Evolutionary conservation across 495 filamentous ascomycete species (phyloP).

Genomic region (Aspergillus ellipticus): DNA sequence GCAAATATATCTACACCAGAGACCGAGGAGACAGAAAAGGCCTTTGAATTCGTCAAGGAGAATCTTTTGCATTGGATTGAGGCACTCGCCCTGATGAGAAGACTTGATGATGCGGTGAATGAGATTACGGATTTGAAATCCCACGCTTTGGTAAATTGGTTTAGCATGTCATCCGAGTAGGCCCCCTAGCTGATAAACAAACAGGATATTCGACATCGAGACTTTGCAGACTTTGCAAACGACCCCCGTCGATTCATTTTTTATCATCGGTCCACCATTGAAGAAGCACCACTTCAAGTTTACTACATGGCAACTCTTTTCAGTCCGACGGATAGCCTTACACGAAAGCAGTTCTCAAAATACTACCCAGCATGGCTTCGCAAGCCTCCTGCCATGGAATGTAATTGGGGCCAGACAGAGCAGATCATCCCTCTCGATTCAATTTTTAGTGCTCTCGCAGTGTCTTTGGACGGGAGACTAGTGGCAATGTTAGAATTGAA

Average conservation of each 20-base stretch:
- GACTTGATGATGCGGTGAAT: conserved; percentile 21
- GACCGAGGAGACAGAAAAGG: not conserved
- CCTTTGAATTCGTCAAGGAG: conserved; percentile 18
- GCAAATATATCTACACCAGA: not conserved
- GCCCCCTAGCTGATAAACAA: conserved; percentile 1
- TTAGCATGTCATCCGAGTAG: not conserved
- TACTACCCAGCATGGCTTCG: not conserved
- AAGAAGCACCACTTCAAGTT: conserved; percentile 27
- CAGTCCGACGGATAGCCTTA: conserved; percentile 21
- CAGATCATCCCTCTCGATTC: not conserved
- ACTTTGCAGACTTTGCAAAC: conserved; percentile 19
- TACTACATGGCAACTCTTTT: conserved; percentile 32
- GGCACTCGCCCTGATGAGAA: conserved; percentile 27
- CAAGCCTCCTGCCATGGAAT: not conserved
- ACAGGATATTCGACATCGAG: conserved; percentile 3
- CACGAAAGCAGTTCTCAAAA: conserved; percentile 13
- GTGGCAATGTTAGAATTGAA: not conserved
- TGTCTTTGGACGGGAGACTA: not conserved
- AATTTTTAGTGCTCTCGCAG: too few species aligned
- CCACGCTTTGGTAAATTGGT: conserved; percentile 14
- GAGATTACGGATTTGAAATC: conserved; percentile 11
- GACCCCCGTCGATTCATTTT: conserved; percentile 30
- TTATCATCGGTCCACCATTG: conserved; percentile 20
- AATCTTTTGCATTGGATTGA: conserved; percentile 38
- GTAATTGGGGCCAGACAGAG: not conserved